These are phyloP conservation scores for Suhomyces tanzawaensis DNA, from an alignment of 805 yeast species.

Conservation along the genomic window DNA sequence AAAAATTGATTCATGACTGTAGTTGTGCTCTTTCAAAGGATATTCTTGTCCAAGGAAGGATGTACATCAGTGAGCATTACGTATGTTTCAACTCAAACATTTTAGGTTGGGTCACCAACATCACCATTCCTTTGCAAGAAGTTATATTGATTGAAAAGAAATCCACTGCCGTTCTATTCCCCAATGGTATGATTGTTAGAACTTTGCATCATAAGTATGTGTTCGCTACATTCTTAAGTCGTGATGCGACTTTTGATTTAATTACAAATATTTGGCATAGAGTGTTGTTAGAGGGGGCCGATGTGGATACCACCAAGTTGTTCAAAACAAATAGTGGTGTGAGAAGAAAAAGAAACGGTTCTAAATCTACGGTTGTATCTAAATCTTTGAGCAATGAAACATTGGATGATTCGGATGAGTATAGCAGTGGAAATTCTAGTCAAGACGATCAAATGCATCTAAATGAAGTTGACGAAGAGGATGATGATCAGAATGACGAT, in stretches of 20 bases:
- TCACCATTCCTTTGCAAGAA: slow-evolving; percentile 70
- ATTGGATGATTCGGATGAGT: slow-evolving; percentile 16
- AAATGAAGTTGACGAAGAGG: slow-evolving; percentile 31
- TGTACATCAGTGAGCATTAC: slow-evolving; percentile 75
- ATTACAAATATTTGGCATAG: slow-evolving; percentile 69
- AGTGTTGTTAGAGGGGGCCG: slow-evolving; percentile 25
- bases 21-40: slow-evolving; percentile 89
- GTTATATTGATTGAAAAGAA: slow-evolving; percentile 74
- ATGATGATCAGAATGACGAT: slow-evolving; percentile 19
- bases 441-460: slow-evolving; percentile 14
- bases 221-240: slow-evolving; percentile 82
- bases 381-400: slow-evolving; percentile 8
- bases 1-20: slow-evolving; percentile 78
- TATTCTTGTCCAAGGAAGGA: slow-evolving; percentile 80
- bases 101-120: slow-evolving; percentile 86
- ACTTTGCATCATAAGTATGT: slow-evolving; percentile 63
- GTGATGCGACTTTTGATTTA: slow-evolving; percentile 74
- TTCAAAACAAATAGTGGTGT: background rate
- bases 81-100: slow-evolving; percentile 85
- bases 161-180: slow-evolving; percentile 84
- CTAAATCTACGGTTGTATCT: slow-evolving; percentile 8
- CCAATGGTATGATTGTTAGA: slow-evolving; percentile 79
- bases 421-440: slow-evolving; percentile 6
- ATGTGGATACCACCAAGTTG: slow-evolving; percentile 9
- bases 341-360: slow-evolving; percentile 8